Evolutionary conservation across 192 early-diverging fungal species (phyloP), one percentile per base, ranked within the genome.

Genomic region (Chytriomyces confervae): DNA sequence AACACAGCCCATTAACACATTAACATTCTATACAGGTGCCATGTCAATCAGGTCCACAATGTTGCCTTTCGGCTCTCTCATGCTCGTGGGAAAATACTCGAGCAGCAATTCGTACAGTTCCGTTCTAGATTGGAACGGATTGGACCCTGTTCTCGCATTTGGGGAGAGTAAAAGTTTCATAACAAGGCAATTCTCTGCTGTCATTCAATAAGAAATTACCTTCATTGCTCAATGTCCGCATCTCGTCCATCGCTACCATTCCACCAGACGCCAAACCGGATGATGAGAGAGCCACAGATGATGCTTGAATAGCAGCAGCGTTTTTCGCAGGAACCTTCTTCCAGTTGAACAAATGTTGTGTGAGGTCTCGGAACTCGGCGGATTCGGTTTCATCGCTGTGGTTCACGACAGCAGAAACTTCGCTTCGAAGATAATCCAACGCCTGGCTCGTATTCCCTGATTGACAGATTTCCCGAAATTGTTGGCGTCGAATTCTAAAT

Each of bases 381-480:
- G 81, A 78, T 69, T 89, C 88, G 43, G 68, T 61, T 49, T 77
- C 79, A 70, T 89, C 80, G 13, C 44, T 49, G 66, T 89, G 87
- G 60, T 97, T 85, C 6, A 98, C 94, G 8, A 94, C 85, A 24
- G 86, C 86, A 1, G 88, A 82, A 10, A 98, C 81, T 5, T 91
- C 80, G 6, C 83, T 90, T 77, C 94, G 92, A 50, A 98, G 86
- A 74, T 93, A 98, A 43, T 87, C 80, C 9, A 98, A 86, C 1
- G 96, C 95, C 50, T 75, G 57, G 1, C 27, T 70, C n/a, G 43
- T 46, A 5, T 65, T 23, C 16, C 16, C 77, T 9, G 65, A 13
- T 20, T 77, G 80, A 63, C 96, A 96, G 76, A 95, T 85, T 67
- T 98, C 96, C 66, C 91, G 85, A 50, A 95, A 95, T 62, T 90